Conservation (phyloP, 805 yeast species). For the Wickerhamiella spandovensis region DNA sequence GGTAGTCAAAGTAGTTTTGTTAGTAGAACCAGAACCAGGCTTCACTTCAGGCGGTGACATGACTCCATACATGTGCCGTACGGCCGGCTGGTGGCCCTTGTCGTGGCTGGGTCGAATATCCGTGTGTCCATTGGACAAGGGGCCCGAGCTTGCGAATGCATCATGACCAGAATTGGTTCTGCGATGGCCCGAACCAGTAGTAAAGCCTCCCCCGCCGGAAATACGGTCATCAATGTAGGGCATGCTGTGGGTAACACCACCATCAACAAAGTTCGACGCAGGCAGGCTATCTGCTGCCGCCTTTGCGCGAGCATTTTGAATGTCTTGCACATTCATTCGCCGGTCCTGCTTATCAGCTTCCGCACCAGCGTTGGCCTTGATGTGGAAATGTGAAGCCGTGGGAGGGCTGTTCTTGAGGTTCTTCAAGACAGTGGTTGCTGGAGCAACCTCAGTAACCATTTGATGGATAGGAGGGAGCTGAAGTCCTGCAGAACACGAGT, state of each 20-base stretch:
- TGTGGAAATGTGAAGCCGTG: too few relatives aligned
- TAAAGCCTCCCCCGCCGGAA: neutral
- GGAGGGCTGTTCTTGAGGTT: neutral
- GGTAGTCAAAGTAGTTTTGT: neutral
- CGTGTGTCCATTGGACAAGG: neutral
- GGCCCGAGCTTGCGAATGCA: neutral
- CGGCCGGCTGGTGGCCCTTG: neutral
- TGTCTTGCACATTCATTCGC: neutral
- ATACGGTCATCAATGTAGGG: neutral
- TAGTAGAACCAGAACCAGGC: neutral
- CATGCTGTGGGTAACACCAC: neutral
- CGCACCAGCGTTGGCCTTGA: too few relatives aligned
- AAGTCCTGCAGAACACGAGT: neutral
- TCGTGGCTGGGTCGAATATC: neutral
- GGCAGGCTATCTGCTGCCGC: neutral
- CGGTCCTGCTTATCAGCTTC: neutral
- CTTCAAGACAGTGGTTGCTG: slow-evolving; percentile 12
- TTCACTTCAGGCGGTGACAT: neutral
- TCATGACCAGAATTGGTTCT: neutral
- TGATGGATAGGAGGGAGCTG: slow-evolving; percentile 16
- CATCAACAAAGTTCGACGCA: neutral
- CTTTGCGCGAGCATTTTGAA: neutral
- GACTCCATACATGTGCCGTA: neutral
- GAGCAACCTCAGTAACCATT: slow-evolving; percentile 15
- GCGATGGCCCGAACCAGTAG: neutral